phyloP scores from a whole-genome alignment of 805 yeast genomes.

The Cyberlindnera bimundalis region DNA sequence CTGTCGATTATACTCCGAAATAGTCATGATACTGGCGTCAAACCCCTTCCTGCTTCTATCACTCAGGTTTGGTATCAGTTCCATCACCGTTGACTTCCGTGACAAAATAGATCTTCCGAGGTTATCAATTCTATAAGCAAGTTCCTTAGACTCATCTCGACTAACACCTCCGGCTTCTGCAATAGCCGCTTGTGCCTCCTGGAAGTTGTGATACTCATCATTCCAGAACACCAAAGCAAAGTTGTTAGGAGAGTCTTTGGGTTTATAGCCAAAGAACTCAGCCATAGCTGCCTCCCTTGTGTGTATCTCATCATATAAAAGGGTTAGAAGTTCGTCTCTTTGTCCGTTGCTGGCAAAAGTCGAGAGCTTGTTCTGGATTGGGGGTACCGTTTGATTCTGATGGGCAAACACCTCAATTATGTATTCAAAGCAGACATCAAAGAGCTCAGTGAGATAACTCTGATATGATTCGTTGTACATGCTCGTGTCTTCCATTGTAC shows the following conservation, averaged over 20 bases:
- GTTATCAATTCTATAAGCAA: constrained; percentile 45
- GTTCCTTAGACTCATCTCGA: constrained; percentile 29
- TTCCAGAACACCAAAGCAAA: constrained; percentile 67
- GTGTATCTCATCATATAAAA: constrained; percentile 7
- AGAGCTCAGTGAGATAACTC: constrained; percentile 24
- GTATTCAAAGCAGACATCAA: constrained; percentile 38
- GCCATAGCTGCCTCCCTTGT: constrained; percentile 5
- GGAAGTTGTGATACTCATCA: constrained; percentile 67
- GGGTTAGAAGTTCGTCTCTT: not conserved
- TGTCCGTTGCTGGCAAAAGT: not conserved
- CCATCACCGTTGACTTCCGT: not conserved
- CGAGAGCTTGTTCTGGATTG: constrained; percentile 22
- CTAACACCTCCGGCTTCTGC: constrained; percentile 31
- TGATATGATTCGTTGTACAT: constrained; percentile 11
- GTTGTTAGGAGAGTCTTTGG: constrained; percentile 17
- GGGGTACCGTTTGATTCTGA: constrained; percentile 37
- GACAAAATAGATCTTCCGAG: constrained; percentile 53
- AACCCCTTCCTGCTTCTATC: constrained; percentile 2
- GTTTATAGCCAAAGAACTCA: constrained; percentile 1
- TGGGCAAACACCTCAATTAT: constrained; percentile 40
- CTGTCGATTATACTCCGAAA: constrained; percentile 49
- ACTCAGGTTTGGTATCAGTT: constrained; percentile 2
- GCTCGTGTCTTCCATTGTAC: constrained; percentile 35
- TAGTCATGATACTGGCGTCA: constrained; percentile 40
- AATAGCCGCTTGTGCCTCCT: constrained; percentile 50